Percentiles rank a stretch among this genome's conserved stretches.
phyloP scores from a whole-genome alignment of 2,329 filamentous ascomycete genomes.

The Exophiala mesophila region DNA sequence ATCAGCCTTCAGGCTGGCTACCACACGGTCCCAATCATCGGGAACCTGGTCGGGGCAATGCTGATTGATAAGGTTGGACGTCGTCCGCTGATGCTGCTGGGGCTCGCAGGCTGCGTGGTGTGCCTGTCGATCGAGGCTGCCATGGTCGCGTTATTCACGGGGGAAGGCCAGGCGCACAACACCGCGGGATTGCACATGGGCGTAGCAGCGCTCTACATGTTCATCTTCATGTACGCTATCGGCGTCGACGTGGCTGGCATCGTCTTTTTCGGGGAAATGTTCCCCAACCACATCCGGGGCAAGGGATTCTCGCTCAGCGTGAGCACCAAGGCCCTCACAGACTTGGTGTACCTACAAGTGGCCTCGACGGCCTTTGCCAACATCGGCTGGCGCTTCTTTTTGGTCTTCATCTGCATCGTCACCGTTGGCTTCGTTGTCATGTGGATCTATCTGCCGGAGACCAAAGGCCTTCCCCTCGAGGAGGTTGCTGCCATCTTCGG shows the following conservation, averaged over 20 bases:
- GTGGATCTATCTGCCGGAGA: slow-evolving; percentile 26
- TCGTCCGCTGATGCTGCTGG: neutral
- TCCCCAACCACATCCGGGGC: slow-evolving; percentile 10
- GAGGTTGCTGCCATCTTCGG: slow-evolving; percentile 34
- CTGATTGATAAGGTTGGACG: neutral
- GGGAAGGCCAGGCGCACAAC: no score
- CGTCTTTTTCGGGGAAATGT: slow-evolving; percentile 8
- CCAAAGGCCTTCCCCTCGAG: slow-evolving; percentile 31
- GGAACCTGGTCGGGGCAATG: neutral
- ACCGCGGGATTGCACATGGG: neutral
- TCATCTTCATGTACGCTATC: slow-evolving; percentile 5
- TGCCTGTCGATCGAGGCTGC: neutral
- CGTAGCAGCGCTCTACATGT: no score
- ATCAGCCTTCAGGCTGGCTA: slow-evolving; percentile 4
- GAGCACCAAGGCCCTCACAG: slow-evolving; percentile 4
- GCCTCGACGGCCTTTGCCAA: slow-evolving; percentile 29
- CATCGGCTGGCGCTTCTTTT: slow-evolving; percentile 32
- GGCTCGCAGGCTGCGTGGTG: neutral
- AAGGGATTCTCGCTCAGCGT: slow-evolving; percentile 8
- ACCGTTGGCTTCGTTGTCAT: slow-evolving; percentile 3
- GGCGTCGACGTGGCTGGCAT: slow-evolving; percentile 7
- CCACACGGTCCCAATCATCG: neutral
- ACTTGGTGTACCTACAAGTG: slow-evolving; percentile 11
- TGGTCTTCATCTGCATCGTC: slow-evolving; percentile 22
- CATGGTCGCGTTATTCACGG: neutral